phyloP scores from a whole-genome alignment of 805 yeast genomes.

The Candida golubevii region DNA sequence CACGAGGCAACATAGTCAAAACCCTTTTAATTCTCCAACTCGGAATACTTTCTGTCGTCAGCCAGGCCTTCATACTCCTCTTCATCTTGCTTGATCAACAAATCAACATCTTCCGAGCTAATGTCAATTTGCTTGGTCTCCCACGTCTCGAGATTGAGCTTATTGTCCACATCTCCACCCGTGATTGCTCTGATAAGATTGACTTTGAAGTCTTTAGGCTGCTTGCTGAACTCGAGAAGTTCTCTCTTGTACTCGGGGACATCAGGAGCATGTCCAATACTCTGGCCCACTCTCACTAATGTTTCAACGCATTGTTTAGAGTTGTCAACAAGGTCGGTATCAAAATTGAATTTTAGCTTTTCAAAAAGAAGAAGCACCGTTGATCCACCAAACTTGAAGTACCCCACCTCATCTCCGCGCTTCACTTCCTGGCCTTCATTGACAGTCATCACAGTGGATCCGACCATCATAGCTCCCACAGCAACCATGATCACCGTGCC shows the following conservation, averaged over 20 bases:
- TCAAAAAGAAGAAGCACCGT: conserved; percentile 71
- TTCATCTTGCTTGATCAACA: conserved; percentile 14
- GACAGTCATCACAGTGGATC: conserved; percentile 74
- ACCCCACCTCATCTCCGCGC: conserved; percentile 85
- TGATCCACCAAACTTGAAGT: conserved; percentile 94
- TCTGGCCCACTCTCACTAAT: conserved; percentile 83
- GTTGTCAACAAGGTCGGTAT: conserved; percentile 67
- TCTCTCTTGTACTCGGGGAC: conserved; percentile 47
- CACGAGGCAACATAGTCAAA: too few species aligned
- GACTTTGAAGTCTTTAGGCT: conserved; percentile 43
- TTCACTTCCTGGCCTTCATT: conserved; percentile 52
- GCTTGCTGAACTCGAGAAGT: conserved; percentile 42
- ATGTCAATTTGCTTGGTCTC: conserved; percentile 30
- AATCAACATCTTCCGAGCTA: conserved; percentile 20
- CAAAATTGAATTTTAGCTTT: conserved; percentile 49
- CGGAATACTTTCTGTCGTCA: too few species aligned
- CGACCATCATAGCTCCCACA: conserved; percentile 99
- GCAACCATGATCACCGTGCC: conserved; percentile 76
- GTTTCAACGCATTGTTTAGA: conserved; percentile 74
- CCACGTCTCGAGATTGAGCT: conserved; percentile 34
- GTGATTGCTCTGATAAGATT: conserved; percentile 55
- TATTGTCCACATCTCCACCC: conserved; percentile 44
- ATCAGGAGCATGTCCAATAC: conserved; percentile 70
- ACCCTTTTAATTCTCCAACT: too few species aligned
- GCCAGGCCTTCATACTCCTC: conserved; percentile 10